A percentile compares a stretch with the other conserved stretches of the same genome.
Conservation (phyloP, 805 yeast species). For the Kregervanrija fluxuum region DNA sequence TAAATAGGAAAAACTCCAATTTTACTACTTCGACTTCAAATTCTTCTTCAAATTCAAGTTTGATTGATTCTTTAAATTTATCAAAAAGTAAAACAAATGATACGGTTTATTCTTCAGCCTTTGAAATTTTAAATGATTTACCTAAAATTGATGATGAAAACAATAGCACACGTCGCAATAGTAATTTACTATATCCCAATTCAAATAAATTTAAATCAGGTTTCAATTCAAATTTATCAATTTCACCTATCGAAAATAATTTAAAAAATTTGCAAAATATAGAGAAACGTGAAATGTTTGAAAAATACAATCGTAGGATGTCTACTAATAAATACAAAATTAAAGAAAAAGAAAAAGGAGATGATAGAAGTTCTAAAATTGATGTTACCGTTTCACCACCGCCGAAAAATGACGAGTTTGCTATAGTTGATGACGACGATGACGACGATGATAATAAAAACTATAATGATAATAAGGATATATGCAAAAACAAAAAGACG, state of each 20-base stretch:
- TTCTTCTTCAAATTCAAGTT: constrained; percentile 1
- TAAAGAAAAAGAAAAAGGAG: neutral
- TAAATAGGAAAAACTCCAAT: constrained; percentile 6
- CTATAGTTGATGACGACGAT: too few species aligned
- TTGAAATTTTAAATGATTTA: constrained; percentile 20
- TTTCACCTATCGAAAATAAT: too few species aligned
- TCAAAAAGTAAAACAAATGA: constrained; percentile 16
- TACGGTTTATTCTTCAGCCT: constrained; percentile 14
- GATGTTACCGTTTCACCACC: too few species aligned
- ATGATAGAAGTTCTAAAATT: neutral
- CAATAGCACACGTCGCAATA: too few species aligned
- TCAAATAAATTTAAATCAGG: too few species aligned
- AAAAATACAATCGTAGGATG: constrained; percentile 25
- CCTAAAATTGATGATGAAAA: constrained; percentile 16
- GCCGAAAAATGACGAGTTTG: too few species aligned
- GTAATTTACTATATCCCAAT: too few species aligned
- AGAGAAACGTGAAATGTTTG: constrained; percentile 20
- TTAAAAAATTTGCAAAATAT: too few species aligned
- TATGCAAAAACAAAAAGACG: neutral
- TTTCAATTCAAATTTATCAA: too few species aligned
- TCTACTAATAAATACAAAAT: constrained; percentile 15
- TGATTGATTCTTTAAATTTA: constrained; percentile 10
- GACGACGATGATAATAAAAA: too few species aligned
- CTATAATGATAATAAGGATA: too few species aligned
- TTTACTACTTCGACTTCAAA: constrained; percentile 9